Conservation (phyloP, 352 stramenopile species). For the Elongisporangium undulatum region DNA sequence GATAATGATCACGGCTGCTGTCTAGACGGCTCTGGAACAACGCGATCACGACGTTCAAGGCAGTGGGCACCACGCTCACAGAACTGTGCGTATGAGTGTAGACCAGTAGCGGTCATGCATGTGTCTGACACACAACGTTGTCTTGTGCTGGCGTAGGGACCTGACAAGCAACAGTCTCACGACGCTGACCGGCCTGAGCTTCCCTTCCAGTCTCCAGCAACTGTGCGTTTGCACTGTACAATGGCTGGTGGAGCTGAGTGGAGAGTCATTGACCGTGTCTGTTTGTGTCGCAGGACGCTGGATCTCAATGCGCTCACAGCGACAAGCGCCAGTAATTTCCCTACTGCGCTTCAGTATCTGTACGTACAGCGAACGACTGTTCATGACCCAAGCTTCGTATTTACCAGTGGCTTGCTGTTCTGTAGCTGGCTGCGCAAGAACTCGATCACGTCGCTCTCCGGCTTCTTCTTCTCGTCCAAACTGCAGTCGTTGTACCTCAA, state of each 20-base stretch:
- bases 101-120: not conserved
- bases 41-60: conserved; percentile 32
- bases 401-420: too few species aligned
- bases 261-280: not conserved
- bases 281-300: conserved; percentile 1
- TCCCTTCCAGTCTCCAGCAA: conserved; percentile 17
- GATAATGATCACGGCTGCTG: not conserved
- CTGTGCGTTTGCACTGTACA: conserved; percentile 11
- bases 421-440: conserved; percentile 38
- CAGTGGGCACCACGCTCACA: conserved; percentile 21
- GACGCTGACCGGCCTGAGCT: conserved; percentile 16
- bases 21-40: conserved; percentile 37
- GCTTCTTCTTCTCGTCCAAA: conserved; percentile 12
- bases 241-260: not conserved
- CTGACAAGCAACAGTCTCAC: conserved; percentile 26
- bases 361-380: not conserved
- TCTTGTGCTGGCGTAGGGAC: conserved; percentile 9
- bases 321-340: conserved; percentile 9
- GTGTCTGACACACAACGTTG: not conserved
- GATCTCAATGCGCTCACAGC: conserved; percentile 12
- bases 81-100: conserved; percentile 28
- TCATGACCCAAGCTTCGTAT: too few species aligned
- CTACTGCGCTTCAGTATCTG: conserved; percentile 4
- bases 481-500: conserved; percentile 24
- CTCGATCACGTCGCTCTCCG: conserved; percentile 45